Percentiles rank a stretch among this genome's conserved stretches.
Conservation (phyloP, 805 yeast species). For the Teunomyces aglyptinius region DNA sequence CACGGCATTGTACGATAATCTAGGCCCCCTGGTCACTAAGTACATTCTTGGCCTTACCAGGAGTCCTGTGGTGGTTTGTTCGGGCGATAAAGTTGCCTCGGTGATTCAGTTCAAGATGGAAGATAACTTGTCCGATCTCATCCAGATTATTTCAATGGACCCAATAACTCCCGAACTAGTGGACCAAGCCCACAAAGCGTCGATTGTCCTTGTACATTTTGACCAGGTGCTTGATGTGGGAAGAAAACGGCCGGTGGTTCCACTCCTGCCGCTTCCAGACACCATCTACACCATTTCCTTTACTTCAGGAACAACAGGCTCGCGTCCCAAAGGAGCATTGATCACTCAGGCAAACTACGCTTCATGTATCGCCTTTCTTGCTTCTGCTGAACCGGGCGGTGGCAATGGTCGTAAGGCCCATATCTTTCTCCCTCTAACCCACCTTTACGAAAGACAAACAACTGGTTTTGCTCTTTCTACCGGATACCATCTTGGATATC, state of each 20-base stretch:
- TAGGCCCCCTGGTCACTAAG: constrained; percentile 18
- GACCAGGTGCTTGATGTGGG: constrained; percentile 32
- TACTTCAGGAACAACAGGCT: constrained; percentile 76
- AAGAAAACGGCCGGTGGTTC: constrained; percentile 25
- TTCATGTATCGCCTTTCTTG: constrained; percentile 37
- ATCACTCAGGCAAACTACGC: constrained; percentile 50
- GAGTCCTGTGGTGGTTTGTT: constrained; percentile 16
- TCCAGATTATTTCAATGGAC: constrained; percentile 27
- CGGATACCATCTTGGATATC: constrained; percentile 56
- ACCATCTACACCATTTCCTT: constrained; percentile 58
- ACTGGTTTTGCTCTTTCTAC: constrained; percentile 42
- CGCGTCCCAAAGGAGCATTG: constrained; percentile 66
- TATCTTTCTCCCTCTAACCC: constrained; percentile 55
- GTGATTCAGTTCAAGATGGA: constrained; percentile 14
- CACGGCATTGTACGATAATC: constrained; percentile 21
- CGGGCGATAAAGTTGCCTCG: constrained; percentile 15
- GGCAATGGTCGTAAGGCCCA: constrained; percentile 9
- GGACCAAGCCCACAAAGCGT: constrained; percentile 21
- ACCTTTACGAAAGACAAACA: constrained; percentile 53
- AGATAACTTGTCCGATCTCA: constrained; percentile 15
- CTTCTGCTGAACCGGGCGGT: neutral
- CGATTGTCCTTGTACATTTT: constrained; percentile 31
- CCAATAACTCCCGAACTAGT: constrained; percentile 14
- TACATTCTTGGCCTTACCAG: constrained; percentile 18
- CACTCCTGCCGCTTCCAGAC: constrained; percentile 49